Percentiles rank a stretch among this genome's conserved stretches.
These are phyloP conservation scores for Pythium rhizo-oryzae DNA, from an alignment of 352 stramenopile species.

Conservation along the genomic window DNA sequence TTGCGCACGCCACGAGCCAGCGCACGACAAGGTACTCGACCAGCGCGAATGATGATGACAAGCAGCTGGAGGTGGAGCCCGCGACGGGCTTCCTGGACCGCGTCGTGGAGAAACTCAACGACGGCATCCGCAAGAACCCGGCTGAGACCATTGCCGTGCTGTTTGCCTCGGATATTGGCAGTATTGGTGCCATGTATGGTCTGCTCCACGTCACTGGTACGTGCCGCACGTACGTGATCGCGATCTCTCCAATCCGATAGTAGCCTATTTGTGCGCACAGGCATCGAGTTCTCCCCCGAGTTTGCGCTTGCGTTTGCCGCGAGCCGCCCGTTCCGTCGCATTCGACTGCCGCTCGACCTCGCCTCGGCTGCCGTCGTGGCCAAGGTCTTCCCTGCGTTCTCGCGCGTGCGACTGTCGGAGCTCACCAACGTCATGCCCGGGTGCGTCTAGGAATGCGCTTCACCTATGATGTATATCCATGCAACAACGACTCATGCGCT, in stretches of 20 bases:
- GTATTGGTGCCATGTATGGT: slow-evolving; percentile 80
- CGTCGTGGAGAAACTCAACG: slow-evolving; percentile 76
- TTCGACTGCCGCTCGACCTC: slow-evolving; percentile 80
- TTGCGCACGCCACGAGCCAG: not conserved
- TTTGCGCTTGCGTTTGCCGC: slow-evolving; percentile 86
- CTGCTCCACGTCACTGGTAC: slow-evolving; percentile 46
- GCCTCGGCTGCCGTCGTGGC: slow-evolving; percentile 63
- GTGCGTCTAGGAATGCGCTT: slow-evolving; percentile 30
- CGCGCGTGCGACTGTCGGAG: slow-evolving; percentile 70
- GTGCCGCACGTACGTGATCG: not conserved
- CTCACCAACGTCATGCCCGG: slow-evolving; percentile 57
- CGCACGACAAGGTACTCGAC: slow-evolving; percentile 22
- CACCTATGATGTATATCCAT: not conserved
- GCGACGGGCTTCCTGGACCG: slow-evolving; percentile 52
- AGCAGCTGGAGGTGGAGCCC: not conserved
- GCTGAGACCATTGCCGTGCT: slow-evolving; percentile 77
- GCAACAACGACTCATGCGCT: not conserved
- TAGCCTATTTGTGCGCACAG: not conserved
- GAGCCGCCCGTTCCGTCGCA: slow-evolving; percentile 79
- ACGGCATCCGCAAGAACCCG: slow-evolving; percentile 72
- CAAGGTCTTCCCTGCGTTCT: slow-evolving; percentile 75
- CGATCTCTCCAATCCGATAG: not conserved
- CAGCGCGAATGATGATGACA: slow-evolving; percentile 4
- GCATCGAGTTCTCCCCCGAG: slow-evolving; percentile 69
- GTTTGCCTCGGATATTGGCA: slow-evolving; percentile 80